Base-by-base conservation (phyloP, 2,329 filamentous ascomycete species). In the Talaromyces pinophilus region DNA sequence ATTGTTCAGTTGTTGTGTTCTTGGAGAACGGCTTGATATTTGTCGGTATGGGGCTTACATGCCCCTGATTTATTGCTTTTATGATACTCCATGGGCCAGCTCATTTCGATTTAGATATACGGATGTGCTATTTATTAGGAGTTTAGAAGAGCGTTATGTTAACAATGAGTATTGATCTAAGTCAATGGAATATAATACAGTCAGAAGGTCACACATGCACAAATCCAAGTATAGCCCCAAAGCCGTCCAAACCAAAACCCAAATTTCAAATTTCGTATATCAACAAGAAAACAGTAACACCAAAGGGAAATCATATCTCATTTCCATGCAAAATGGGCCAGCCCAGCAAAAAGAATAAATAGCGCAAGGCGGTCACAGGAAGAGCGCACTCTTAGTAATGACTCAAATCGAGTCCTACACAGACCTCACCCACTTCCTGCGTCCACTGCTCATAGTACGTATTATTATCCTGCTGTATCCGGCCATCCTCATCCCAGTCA, bases 401-500 rank as follows among this genome's bases (percentile, higher is more conserved):
- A 64, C 76, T 77, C 69, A 79, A 70, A 66, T 79, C 72, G n/a
- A 81, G 54, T 0, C 76, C 79, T 6, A 74, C 71, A 64, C 79
- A 81, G 28, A 80, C 74, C 61, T 76, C 73, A 64, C 72, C 67
- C 63, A 77, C 71, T 61, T 76, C 72, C 19, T 74, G 70, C 64
- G 77, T 74, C 79, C 79, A 81, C 30, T 74, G 66, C 2, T 75
- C 74, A 69, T 77, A 80, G 48, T 77, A 69, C 33, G 73, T 71
- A 64, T 78, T 80, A 17, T 69, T 67, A 15, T 71, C 69, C 74
- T 76, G 78, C 61, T 71, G 72, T 15, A 74, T 73, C 42, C 69
- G 72, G 1, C 75, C 73, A 35, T 79, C 73, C 2, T 70, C 70
- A 59, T 79, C 76, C 65, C 72, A 74, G 28, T 79, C 76, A 66